A percentile compares a stretch with the other conserved stretches of the same genome.
phyloP scores from a whole-genome alignment of 2,329 filamentous ascomycete genomes.

The Hortaea werneckii region DNA sequence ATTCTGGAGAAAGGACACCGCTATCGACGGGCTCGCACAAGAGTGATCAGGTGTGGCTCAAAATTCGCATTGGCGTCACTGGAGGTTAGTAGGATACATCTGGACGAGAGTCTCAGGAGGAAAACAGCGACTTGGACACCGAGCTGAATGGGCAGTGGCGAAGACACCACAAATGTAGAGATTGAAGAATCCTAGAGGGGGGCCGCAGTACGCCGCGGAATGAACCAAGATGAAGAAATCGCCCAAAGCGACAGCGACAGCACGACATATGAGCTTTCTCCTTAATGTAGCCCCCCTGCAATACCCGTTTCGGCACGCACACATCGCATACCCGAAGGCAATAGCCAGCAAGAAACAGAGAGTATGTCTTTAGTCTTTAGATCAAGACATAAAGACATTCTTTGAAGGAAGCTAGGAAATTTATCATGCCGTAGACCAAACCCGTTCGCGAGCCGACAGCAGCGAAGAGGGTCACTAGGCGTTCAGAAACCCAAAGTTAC shows the following conservation, averaged over 20 bases:
- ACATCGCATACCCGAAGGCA: no score
- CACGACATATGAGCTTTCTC: conserved; percentile 1
- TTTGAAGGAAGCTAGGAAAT: no score
- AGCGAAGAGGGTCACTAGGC: no score
- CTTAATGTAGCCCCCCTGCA: conserved; percentile 2
- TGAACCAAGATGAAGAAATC: background rate
- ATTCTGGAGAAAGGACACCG: background rate
- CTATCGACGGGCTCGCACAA: background rate
- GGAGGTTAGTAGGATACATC: conserved; percentile 1
- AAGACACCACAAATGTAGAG: conserved; percentile 3
- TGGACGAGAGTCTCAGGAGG: no score
- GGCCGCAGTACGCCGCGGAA: conserved; percentile 4
- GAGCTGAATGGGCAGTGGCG: conserved; percentile 6
- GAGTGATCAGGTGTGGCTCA: no score
- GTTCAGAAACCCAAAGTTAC: no score
- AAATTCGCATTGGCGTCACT: background rate
- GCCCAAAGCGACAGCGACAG: background rate
- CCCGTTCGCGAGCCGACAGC: no score
- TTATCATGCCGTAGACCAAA: no score
- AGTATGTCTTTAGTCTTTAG: no score
- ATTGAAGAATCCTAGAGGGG: conserved; percentile 4
- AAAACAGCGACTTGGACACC: conserved; percentile 2
- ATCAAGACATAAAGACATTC: no score
- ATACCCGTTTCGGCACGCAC: background rate
- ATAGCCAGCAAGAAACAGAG: no score